phyloP scores from a whole-genome alignment of 805 yeast species.

The Zygoascus biomembranicola region DNA sequence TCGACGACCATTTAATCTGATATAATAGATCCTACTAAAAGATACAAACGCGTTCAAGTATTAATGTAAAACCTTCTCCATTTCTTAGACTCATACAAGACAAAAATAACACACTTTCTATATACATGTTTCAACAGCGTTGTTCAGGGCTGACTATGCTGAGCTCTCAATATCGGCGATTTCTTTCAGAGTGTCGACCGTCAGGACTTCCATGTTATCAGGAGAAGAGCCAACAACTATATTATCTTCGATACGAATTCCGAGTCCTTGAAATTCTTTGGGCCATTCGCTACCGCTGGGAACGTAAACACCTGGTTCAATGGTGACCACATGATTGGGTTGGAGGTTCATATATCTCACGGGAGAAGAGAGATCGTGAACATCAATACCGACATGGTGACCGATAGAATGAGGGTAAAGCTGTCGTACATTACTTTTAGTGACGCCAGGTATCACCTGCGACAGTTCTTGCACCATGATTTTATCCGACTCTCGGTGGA shows the following conservation, averaged over 20 bases:
- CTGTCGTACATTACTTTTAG: slow-evolving; percentile 18
- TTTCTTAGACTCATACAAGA: too few species aligned
- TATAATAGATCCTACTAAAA: background rate
- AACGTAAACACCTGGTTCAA: slow-evolving; percentile 93
- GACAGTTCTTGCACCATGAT: slow-evolving; percentile 53
- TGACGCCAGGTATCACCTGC: slow-evolving; percentile 56
- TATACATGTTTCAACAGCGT: background rate
- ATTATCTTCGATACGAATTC: slow-evolving; percentile 92
- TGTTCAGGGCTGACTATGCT: background rate
- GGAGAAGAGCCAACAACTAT: slow-evolving; percentile 69
- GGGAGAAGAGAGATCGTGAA: slow-evolving; percentile 31
- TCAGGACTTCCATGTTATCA: slow-evolving; percentile 49
- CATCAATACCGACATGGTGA: slow-evolving; percentile 88
- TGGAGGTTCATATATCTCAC: slow-evolving; percentile 48
- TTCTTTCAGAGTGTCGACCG: slow-evolving; percentile 82
- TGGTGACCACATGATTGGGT: slow-evolving; percentile 77
- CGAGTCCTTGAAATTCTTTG: slow-evolving; percentile 72
- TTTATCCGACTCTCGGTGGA: slow-evolving; percentile 63
- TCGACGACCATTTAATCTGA: background rate
- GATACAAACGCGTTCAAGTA: background rate
- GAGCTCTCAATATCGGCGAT: slow-evolving; percentile 63
- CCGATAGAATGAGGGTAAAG: slow-evolving; percentile 93
- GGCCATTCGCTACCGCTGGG: slow-evolving; percentile 72
- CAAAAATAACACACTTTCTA: background rate
- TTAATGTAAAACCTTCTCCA: background rate